phyloP scores from a whole-genome alignment of 345 rosid genomes.

The thale cress (Arabidopsis thaliana) region TAIR10.1 NC_003076.8:412001-412500 shows the following conservation, averaged over 20 bases:
- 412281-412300: not conserved
- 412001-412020: not conserved
- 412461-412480: constrained; percentile 40
- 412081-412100: constrained; percentile 24
- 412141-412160: constrained; percentile 13
- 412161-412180: constrained; percentile 22
- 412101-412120: constrained; percentile 4
- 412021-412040: not conserved
- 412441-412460: constrained; percentile 36
- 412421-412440: constrained; percentile 37
- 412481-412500: constrained; percentile 44
- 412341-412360: constrained; percentile 25
- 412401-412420: constrained; percentile 21
- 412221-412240: constrained; percentile 14
- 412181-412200: constrained; percentile 36
- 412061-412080: not conserved
- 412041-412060: constrained; percentile 13
- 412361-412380: constrained; percentile 24
- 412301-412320: constrained; percentile 13
- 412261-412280: constrained; percentile 10
- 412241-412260: constrained; percentile 21
- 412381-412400: constrained; percentile 41
- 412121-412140: constrained; percentile 13
- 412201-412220: constrained; percentile 42
- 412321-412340: not conserved